Conservation (phyloP, 1,284 basidiomycete genomes). For the Ceratobasidium theobromae region DNA sequence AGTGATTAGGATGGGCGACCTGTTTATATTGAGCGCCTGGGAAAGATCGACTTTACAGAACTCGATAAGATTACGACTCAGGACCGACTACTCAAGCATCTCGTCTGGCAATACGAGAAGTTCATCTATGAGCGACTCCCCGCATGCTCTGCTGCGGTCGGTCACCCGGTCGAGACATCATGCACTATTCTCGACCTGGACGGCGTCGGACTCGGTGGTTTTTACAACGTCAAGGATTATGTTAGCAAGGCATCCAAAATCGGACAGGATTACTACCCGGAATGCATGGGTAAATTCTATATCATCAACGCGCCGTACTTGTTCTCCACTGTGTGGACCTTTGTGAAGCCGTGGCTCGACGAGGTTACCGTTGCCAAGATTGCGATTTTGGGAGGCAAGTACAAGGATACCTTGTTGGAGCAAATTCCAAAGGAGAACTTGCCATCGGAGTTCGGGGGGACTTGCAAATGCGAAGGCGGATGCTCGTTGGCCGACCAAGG, state of each 20-base stretch:
- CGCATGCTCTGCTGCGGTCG: slow-evolving; percentile 70
- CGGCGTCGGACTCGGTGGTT: slow-evolving; percentile 78
- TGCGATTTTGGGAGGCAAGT: slow-evolving; percentile 67
- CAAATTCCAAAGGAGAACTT: slow-evolving; percentile 86
- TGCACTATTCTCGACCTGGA: slow-evolving; percentile 97
- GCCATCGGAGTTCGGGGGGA: slow-evolving; percentile 84
- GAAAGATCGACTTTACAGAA: slow-evolving; percentile 83
- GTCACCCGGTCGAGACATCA: slow-evolving; percentile 93
- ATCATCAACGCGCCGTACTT: slow-evolving; percentile 95
- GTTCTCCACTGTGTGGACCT: slow-evolving; percentile 83
- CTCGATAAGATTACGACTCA: slow-evolving; percentile 81
- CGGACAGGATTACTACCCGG: slow-evolving; percentile 91
- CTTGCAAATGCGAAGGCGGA: slow-evolving; percentile 74
- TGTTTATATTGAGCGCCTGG: slow-evolving; percentile 92
- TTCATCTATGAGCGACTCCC: slow-evolving; percentile 80
- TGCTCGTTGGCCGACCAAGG: slow-evolving; percentile 90
- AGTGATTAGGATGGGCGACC: slow-evolving; percentile 82
- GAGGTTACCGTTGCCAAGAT: slow-evolving; percentile 94
- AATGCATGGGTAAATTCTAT: slow-evolving; percentile 95
- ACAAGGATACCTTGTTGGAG: slow-evolving; percentile 66
- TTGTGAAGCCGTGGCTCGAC: slow-evolving; percentile 95
- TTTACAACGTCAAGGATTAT: slow-evolving; percentile 93
- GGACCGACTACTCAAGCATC: slow-evolving; percentile 86
- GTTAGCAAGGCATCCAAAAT: slow-evolving; percentile 77
- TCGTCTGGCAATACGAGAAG: slow-evolving; percentile 94